These are phyloP conservation scores for Tephrocybe sp. DNA, from an alignment of 768 basidiomycete genomes.

Conservation along the genomic window DNA sequence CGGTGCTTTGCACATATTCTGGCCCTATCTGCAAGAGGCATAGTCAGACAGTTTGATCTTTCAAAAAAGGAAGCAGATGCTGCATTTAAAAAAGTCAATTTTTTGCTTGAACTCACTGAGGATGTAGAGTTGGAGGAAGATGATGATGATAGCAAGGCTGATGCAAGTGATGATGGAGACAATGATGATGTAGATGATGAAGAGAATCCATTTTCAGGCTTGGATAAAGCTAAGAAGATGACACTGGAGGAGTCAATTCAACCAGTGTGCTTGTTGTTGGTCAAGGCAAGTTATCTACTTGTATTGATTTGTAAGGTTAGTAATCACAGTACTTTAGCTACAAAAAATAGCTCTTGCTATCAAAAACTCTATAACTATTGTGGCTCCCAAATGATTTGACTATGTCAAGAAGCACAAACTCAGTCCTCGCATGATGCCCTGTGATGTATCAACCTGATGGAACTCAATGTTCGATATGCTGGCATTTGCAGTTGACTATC, in stretches of 20 bases:
- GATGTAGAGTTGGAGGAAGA: conserved; percentile 14
- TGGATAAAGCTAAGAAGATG: conserved; percentile 5
- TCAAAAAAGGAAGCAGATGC: conserved; percentile 12
- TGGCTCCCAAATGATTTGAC: conserved; percentile 8
- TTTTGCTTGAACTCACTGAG: conserved; percentile 13
- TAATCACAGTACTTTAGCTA: not conserved
- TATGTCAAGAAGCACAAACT: conserved; percentile 9
- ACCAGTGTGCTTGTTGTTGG: conserved; percentile 24
- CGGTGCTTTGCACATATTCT: conserved; percentile 38
- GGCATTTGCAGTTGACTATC: conserved; percentile 22
- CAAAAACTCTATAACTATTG: conserved; percentile 8
- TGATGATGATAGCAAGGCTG: conserved; percentile 8
- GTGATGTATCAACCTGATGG: conserved; percentile 30
- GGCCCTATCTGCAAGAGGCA: conserved; percentile 31
- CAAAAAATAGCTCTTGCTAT: conserved; percentile 5
- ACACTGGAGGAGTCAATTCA: conserved; percentile 15
- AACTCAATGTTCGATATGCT: conserved; percentile 31
- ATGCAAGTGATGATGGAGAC: conserved; percentile 12
- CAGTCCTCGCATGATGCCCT: conserved; percentile 17
- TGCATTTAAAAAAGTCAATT: conserved; percentile 3
- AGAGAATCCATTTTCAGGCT: conserved; percentile 19
- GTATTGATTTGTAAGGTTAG: not conserved
- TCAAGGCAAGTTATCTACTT: conserved; percentile 25
- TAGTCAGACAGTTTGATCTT: conserved; percentile 31
- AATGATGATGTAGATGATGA: conserved; percentile 18